Conservation (phyloP, 192 early-diverging fungal genomes). For the Coemansia erecta region DNA sequence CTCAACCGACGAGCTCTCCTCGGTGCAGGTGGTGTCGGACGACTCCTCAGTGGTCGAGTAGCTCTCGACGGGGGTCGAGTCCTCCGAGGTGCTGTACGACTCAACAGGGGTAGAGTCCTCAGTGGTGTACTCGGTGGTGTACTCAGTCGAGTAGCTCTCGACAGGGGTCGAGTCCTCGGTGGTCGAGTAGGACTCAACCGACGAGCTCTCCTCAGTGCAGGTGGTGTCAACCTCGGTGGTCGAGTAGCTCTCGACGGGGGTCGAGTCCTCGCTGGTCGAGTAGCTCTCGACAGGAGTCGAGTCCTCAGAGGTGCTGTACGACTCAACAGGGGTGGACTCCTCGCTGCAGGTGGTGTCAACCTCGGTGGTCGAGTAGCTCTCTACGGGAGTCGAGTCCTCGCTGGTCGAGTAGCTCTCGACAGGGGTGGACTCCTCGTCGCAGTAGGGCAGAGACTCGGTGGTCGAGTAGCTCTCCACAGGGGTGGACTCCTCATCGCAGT, state of each 20-base stretch:
- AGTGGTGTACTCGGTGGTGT: no score
- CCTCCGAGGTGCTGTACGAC: slow-evolving; percentile 8
- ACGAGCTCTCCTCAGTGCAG: no score
- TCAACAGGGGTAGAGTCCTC: neutral
- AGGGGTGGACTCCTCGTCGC: neutral
- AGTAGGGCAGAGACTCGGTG: neutral
- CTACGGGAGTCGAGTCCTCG: neutral
- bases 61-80: no score
- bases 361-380: no score
- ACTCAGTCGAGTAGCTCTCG: neutral
- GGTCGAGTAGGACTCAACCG: slow-evolving; percentile 3
- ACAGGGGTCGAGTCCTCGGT: slow-evolving; percentile 5
- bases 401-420: slow-evolving; percentile 12
- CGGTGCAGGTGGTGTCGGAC: neutral
- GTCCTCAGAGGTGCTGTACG: neutral
- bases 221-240: neutral
- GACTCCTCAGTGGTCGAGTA: slow-evolving; percentile 5
- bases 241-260: no score
- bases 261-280: no score
- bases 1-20: neutral
- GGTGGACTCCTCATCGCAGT: neutral
- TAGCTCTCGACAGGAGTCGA: neutral
- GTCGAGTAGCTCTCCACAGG: slow-evolving; percentile 1
- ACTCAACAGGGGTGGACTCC: neutral
- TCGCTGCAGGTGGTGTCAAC: neutral